A percentile compares a stretch with the other conserved stretches of the same genome.
phyloP scores from a whole-genome alignment of 2,329 filamentous ascomycete species.

The Cladosporium sp. region DNA sequence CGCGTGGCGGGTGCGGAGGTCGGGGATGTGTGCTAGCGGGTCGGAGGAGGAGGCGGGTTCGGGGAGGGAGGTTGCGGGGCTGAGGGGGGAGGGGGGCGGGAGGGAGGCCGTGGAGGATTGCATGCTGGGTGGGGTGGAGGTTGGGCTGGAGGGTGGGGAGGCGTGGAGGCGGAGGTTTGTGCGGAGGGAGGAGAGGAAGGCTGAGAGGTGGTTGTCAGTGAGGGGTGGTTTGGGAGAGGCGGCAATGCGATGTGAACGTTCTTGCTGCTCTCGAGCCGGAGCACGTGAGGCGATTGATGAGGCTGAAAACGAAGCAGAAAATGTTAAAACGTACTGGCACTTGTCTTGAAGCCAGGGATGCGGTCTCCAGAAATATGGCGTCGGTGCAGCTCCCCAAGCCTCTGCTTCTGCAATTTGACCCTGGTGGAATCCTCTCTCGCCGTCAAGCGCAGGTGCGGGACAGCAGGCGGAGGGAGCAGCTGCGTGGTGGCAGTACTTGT shows the following conservation, averaged over 20 bases:
- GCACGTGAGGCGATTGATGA: no score
- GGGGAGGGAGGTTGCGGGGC: constrained; percentile 25
- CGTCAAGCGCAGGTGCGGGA: not conserved
- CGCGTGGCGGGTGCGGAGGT: constrained; percentile 55
- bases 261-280: no score
- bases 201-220: constrained; percentile 38
- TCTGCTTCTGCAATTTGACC: constrained; percentile 26
- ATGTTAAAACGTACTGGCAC: constrained; percentile 26
- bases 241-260: no score
- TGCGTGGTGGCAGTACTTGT: not conserved
- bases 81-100: constrained; percentile 43
- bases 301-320: no score
- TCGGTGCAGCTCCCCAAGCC: constrained; percentile 15
- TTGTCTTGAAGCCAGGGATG: constrained; percentile 32
- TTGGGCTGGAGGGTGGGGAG: constrained; percentile 54
- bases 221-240: no score
- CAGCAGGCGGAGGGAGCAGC: not conserved
- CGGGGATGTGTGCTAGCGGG: constrained; percentile 52
- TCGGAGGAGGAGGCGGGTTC: constrained; percentile 24
- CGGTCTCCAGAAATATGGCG: constrained; percentile 23
- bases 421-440: constrained; percentile 22
- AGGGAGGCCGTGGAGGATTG: constrained; percentile 41
- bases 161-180: constrained; percentile 66
- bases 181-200: constrained; percentile 75
- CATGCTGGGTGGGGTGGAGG: constrained; percentile 57